Base-by-base conservation (phyloP, 495 filamentous ascomycete genomes). In the Lophiotrema nucula region DNA sequence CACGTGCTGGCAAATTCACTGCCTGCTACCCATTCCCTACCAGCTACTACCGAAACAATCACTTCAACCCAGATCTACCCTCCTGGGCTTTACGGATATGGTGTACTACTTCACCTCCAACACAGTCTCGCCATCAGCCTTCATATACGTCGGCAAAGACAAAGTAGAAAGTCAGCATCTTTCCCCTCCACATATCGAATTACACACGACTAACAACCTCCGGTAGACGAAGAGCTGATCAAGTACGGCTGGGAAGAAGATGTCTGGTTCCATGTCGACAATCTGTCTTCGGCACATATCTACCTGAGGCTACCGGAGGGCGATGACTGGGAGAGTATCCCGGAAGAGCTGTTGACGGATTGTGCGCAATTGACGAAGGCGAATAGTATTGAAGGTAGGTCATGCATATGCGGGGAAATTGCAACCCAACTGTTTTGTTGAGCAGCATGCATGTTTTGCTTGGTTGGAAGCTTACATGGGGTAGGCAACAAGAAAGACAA, bases 231-330 rank as follows among this genome's bases (percentile, higher is more conserved):
- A 78, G 91, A 95, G 65, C 74, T 98, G 63, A 97, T 98, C 65
- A 88, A 89, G 64, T 86, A 87, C 71, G 93, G 93, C 45, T 87
- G 88, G 79, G 90, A 97, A 39, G 87, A 93, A 67, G 93, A 98
- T 77, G 85, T 98, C 67, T 98, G 93, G 93, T 98, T 98, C 75
- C 93, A 98, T 77, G 93, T 87, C 67, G 93, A 98, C 78, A 97
- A 98, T 62, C 80, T 98, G 11, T 96, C 92, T 49, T 93, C 88
- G 70, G 93, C 93, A 13, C 93, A 98, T 73, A 88, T 97, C 62
- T 98, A 98, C 73, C 78, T 97, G 18, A 87, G 93, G 11, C 78
- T 97, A 28, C 81, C 79, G 16, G 86, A 92, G 38, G 89, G 87
- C 41, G 82, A 95, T 66, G 79, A 81, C 43, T 98, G 92, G 93